Conservation (phyloP, 306 rosid genomes). For the Mimosa pudica region DNA sequence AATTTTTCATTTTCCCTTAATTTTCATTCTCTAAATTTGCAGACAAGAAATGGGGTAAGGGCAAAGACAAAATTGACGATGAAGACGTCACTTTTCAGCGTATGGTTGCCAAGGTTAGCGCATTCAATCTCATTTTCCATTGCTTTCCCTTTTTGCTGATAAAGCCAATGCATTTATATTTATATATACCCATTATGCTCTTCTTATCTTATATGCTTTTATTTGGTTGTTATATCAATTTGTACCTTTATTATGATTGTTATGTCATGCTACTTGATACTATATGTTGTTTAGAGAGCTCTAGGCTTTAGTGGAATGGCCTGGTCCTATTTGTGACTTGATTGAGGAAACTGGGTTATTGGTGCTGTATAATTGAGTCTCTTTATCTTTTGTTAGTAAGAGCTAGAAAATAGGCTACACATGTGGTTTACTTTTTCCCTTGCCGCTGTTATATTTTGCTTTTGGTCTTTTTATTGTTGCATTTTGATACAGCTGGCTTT, state of each 20-base stretch:
- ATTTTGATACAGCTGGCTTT: neutral
- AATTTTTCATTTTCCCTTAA: too few relatives aligned
- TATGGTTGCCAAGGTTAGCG: constrained; percentile 99
- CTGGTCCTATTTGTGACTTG: neutral
- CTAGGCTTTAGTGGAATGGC: neutral
- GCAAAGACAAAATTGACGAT: constrained; percentile 93
- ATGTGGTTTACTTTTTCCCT: neutral
- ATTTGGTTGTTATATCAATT: constrained; percentile 13
- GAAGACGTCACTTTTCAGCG: constrained; percentile 97
- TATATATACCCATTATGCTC: neutral
- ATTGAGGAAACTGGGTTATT: neutral
- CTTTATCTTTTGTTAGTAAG: neutral
- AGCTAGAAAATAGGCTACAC: neutral
- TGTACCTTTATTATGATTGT: neutral
- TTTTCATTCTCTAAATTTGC: constrained; percentile 13
- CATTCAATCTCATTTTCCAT: constrained; percentile 48
- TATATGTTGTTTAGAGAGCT: neutral
- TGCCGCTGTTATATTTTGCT: neutral
- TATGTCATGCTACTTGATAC: neutral
- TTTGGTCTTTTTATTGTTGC: neutral
- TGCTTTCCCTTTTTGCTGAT: neutral
- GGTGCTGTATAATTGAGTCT: neutral
- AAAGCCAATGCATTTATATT: constrained; percentile 2
- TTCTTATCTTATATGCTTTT: constrained; percentile 7
- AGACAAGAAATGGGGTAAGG: constrained; percentile 95